These are phyloP conservation scores for Pinus taeda DNA, from an alignment of 75 land plant genomes.

Conservation along the genomic window DNA sequence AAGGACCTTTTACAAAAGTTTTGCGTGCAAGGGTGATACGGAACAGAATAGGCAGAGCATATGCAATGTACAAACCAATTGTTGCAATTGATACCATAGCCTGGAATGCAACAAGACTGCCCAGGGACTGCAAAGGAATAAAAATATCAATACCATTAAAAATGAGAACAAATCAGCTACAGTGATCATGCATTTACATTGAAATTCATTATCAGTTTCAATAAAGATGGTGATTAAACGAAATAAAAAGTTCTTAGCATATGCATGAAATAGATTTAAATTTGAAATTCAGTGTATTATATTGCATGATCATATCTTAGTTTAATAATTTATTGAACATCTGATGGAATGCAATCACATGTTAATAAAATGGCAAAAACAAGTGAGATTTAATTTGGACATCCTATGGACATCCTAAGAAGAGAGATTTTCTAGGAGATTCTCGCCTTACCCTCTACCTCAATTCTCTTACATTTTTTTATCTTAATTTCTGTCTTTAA, in stretches of 20 bases:
- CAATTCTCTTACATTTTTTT: too few relatives aligned
- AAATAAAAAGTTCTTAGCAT: too few relatives aligned
- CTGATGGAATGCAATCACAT: background rate
- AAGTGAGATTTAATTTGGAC: too few relatives aligned
- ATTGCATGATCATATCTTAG: background rate
- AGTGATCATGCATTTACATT: too few relatives aligned
- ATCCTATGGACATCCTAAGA: too few relatives aligned
- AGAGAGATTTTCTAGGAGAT: too few relatives aligned
- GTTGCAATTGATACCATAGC: conserved; percentile 93
- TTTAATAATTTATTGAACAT: background rate
- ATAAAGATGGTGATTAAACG: background rate
- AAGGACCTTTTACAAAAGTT: conserved; percentile 70
- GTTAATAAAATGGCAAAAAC: background rate
- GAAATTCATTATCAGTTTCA: too few relatives aligned
- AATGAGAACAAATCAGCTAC: background rate
- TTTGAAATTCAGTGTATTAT: background rate
- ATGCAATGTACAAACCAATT: conserved; percentile 78
- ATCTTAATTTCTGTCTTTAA: too few relatives aligned
- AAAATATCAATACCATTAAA: background rate
- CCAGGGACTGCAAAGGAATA: conserved; percentile 63
- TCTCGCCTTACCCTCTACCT: too few relatives aligned
- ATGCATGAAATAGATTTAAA: too few relatives aligned
- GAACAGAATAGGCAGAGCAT: conserved; percentile 77
- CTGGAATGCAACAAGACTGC: conserved; percentile 81
- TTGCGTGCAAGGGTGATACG: conserved; percentile 66